A percentile compares a stretch with the other conserved stretches of the same genome.
Conservation (phyloP, 768 basidiomycete species). For the Rhizopogon vesiculosus region DNA sequence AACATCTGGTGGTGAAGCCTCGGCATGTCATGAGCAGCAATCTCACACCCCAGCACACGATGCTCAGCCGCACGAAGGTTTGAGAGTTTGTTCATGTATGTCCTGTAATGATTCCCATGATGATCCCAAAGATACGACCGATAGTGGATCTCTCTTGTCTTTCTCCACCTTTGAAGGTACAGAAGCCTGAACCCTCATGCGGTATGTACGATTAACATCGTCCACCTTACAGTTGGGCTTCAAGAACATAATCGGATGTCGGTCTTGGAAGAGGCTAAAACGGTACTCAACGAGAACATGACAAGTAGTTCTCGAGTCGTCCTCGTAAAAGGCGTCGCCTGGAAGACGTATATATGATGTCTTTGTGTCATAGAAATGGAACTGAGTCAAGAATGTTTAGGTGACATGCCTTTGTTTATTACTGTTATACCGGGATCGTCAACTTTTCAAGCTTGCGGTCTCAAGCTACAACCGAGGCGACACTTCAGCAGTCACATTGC, state of each 20-base stretch:
- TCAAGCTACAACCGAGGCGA: neutral
- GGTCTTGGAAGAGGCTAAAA: neutral
- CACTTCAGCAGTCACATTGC: constrained; percentile 5
- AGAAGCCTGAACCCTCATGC: too few species aligned
- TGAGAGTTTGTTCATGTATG: too few species aligned
- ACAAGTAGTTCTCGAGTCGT: neutral
- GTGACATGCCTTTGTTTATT: constrained; percentile 5
- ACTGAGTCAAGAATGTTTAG: neutral
- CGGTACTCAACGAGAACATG: neutral
- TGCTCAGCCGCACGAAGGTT: neutral
- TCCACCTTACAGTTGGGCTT: neutral
- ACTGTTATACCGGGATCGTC: constrained; percentile 5
- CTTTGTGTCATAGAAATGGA: neutral
- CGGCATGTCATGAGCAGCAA: neutral
- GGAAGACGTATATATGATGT: constrained; percentile 1
- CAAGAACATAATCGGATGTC: neutral
- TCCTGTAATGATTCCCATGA: neutral
- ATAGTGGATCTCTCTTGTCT: neutral
- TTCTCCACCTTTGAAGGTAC: constrained; percentile 1
- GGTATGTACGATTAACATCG: neutral
- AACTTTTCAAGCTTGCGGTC: constrained; percentile 3
- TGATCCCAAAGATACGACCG: neutral
- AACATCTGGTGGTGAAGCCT: neutral
- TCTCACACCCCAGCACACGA: neutral
- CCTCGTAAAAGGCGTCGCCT: constrained; percentile 5